These are phyloP conservation scores for Phyllosticta citribraziliensis DNA, from an alignment of 2,329 filamentous ascomycete species.

Conservation along the genomic window DNA sequence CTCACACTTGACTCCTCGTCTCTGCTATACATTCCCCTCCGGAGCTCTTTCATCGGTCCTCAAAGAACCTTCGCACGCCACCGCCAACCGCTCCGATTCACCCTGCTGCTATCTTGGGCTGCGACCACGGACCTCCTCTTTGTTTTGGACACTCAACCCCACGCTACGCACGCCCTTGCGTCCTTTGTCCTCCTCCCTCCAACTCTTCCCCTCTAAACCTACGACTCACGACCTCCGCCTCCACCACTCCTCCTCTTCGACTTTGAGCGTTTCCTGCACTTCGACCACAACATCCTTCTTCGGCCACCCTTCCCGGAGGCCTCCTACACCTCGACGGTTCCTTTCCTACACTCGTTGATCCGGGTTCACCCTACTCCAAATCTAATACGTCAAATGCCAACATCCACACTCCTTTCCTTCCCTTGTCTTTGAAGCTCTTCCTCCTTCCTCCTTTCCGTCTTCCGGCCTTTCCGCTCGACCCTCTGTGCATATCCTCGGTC, in stretches of 20 bases:
- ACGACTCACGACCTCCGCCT: conserved; percentile 30
- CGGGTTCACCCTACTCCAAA: conserved; percentile 26
- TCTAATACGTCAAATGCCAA: conserved; percentile 33
- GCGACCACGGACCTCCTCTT: background rate
- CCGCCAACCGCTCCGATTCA: background rate
- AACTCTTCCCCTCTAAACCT: background rate
- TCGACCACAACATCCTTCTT: conserved; percentile 17
- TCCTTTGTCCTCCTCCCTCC: background rate
- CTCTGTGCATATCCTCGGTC: conserved; percentile 11
- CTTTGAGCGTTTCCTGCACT: conserved; percentile 12
- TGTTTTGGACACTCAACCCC: conserved; percentile 15
- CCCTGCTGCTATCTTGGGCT: background rate
- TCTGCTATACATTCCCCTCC: conserved; percentile 15
- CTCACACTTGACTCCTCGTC: conserved; percentile 18
- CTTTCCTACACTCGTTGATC: conserved; percentile 28
- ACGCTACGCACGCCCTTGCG: background rate
- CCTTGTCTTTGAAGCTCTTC: conserved; percentile 25
- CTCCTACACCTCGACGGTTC: conserved; percentile 14
- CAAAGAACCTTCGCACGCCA: conserved; percentile 10
- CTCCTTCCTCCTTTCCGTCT: conserved; percentile 3
- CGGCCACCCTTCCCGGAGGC: background rate
- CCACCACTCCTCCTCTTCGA: conserved; percentile 16
- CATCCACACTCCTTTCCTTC: conserved; percentile 36
- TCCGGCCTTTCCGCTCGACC: conserved; percentile 4
- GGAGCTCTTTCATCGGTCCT: conserved; percentile 9